Evolutionary conservation across 1,284 basidiomycete species (phyloP), one percentile per base, ranked within the genome.

Genomic region (Tilletia setariae): DNA sequence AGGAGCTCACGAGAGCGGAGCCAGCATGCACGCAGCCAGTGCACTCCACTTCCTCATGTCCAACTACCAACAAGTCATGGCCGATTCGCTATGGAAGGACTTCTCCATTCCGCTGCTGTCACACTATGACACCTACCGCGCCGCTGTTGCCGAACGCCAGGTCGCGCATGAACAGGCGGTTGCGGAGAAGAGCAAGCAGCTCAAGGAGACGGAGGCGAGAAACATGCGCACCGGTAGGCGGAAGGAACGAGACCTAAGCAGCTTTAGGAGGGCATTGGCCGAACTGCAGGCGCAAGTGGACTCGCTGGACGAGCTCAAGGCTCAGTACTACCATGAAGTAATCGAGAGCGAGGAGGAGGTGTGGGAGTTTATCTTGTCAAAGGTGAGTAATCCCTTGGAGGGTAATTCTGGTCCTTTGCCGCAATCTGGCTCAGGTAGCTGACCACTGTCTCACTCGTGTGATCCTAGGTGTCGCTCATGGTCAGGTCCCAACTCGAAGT

Each of bases 261-360:
- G 69, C 46, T 82, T 79, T 69, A 73, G 78, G 47, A 66, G 72
- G 15, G 79, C 79, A 28, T 72, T 82, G 13, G 71, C 73, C 13
- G 86, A 93, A 21, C 84, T 97, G 44, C 94, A 97, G 78, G 86
- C 88, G 47, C 93, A 95, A 83, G 93, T 97, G 0, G 91, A 93
- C 75, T 91, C 91, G 67, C 85, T 94, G 19, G 92, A 94, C 81
- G 88, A 89, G 71, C 84, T 93, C 71, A 93, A 93, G 79, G 87
- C 84, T 2, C 86, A 87, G 11, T 91, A 94, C 83, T 94, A 94
- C 80, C 87, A 84, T 73, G 91, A 94, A 75, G 93, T 95, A 66
- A 85, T 94, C 66, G 91, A 93, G 68, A 92, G 93, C 73, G 94
- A 97, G 84, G 92, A 95, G 76, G 90, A 94, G 84, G 89, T 92